phyloP scores from a whole-genome alignment of 495 filamentous ascomycete species.

The Mycothermus thermophilus region DNA sequence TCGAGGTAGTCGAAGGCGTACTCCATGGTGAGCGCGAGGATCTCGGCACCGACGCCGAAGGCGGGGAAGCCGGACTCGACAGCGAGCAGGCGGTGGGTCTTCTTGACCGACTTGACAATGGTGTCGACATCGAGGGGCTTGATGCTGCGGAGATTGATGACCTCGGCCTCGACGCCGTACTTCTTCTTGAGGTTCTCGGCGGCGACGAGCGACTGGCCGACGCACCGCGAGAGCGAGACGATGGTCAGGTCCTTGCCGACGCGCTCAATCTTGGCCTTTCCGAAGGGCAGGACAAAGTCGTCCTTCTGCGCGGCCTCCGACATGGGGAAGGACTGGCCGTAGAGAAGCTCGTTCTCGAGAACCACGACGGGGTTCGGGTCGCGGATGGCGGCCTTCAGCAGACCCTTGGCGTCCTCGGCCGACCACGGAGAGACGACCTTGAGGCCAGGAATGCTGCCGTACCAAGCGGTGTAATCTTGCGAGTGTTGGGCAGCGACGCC shows the following conservation, averaged over 20 bases:
- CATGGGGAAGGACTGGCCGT: slow-evolving; percentile 90
- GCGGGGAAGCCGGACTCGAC: slow-evolving; percentile 94
- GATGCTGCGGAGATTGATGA: slow-evolving; percentile 93
- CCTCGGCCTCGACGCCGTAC: slow-evolving; percentile 90
- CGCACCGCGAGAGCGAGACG: slow-evolving; percentile 84
- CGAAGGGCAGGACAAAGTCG: slow-evolving; percentile 91
- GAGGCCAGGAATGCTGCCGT: slow-evolving; percentile 90
- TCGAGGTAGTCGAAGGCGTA: slow-evolving; percentile 97
- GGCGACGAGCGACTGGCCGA: slow-evolving; percentile 80
- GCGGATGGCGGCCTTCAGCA: slow-evolving; percentile 93
- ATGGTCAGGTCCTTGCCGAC: slow-evolving; percentile 91
- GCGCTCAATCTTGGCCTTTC: slow-evolving; percentile 98
- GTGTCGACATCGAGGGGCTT: slow-evolving; percentile 93
- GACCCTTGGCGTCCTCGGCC: slow-evolving; percentile 93
- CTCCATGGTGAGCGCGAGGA: slow-evolving; percentile 88
- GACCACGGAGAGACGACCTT: slow-evolving; percentile 96
- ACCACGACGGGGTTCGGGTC: slow-evolving; percentile 94
- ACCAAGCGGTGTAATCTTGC: slow-evolving; percentile 97
- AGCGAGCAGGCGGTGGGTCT: slow-evolving; percentile 81
- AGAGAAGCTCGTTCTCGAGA: slow-evolving; percentile 95
- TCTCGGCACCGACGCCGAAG: slow-evolving; percentile 83
- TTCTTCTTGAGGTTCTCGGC: slow-evolving; percentile 85
- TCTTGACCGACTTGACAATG: slow-evolving; percentile 94
- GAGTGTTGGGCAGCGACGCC: slow-evolving; percentile 97
- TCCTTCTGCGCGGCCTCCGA: slow-evolving; percentile 85